phyloP scores from a whole-genome alignment of 768 basidiomycete genomes.

The Sutorius australiensis region DNA sequence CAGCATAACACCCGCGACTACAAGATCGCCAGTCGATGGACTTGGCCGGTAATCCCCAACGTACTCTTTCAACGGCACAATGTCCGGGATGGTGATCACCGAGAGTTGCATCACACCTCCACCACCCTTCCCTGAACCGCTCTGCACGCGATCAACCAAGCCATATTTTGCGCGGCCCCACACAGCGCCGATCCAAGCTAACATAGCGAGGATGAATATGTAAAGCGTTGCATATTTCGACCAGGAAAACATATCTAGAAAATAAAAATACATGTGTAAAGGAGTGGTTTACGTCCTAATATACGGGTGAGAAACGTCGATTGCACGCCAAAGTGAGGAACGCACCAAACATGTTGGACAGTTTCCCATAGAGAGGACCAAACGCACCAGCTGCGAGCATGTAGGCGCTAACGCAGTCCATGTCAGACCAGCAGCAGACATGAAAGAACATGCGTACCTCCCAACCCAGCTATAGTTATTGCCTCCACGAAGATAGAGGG shows the following conservation, averaged over 20 bases:
- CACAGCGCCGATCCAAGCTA: conserved; percentile 78
- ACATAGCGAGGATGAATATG: background rate
- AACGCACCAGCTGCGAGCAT: conserved; percentile 63
- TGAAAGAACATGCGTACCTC: conserved; percentile 36
- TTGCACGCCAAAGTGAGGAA: background rate
- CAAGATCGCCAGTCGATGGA: background rate
- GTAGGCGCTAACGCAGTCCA: conserved; percentile 50
- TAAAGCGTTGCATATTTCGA: background rate
- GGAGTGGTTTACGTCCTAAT: conserved; percentile 60
- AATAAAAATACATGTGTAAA: conserved; percentile 57
- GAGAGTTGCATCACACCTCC: conserved; percentile 74
- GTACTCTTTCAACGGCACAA: conserved; percentile 75
- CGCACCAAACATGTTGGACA: conserved; percentile 53
- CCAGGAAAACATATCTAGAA: conserved; percentile 53
- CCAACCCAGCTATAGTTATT: conserved; percentile 69
- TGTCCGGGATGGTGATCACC: conserved; percentile 77
- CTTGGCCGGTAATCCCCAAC: conserved; percentile 14
- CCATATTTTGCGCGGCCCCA: conserved; percentile 75
- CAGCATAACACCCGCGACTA: conserved; percentile 76
- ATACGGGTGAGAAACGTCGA: background rate
- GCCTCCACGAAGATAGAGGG: conserved; percentile 72
- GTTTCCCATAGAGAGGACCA: conserved; percentile 71
- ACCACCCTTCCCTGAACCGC: conserved; percentile 80
- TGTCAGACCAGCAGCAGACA: background rate
- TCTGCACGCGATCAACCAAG: conserved; percentile 70